Evolutionary conservation across 176 grass and related monocot species (phyloP), one percentile per base, ranked within the genome.

Genomic region (Thalia dealbata): DNA sequence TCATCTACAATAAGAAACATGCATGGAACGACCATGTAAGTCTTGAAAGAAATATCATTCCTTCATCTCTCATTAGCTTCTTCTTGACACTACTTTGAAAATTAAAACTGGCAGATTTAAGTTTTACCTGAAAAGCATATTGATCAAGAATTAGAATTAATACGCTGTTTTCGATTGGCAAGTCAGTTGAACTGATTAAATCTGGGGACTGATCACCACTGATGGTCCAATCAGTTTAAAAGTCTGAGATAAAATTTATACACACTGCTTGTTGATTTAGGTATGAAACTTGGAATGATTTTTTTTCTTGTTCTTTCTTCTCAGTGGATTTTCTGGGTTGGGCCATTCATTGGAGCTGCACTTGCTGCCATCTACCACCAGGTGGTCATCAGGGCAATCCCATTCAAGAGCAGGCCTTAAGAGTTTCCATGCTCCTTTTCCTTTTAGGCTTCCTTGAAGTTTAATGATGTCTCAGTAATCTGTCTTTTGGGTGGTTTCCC

Each of bases 391-490:
- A 63, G 61, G 61, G 61, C 61, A 15, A 63, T 63, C 25, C 61
- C 61, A 63, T 63, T 63, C 61, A 63, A 63, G 61, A 63, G 61
- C 25, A 63, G 61, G 25, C 13, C 61, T 4, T 63, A n/a, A n/a
- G 61, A 63, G 61, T 24, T 63, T 28, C 12, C 24, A 13, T 10
- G 45, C 6, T 48, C 45, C 32, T 38, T 38, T 38, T 38, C 32
- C 32, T 2, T 24, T 61, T 10, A 61, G 25, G 2, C 23, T 61
- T 26, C 58, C 23, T 25, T 6, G 60, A 3, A 10, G n/a, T 13
- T 38, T 38, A 38, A 38, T 28, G 60, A 0, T 28, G 25, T 28
- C 24, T 24, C 24, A 19, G 54, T 62, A 27, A 62, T 62, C 60
- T 62, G 14, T 62, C 10, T 10, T 62, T 1, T 29, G 24, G 27